phyloP scores from a whole-genome alignment of 495 filamentous ascomycete species.

The Immersiella caudata region DNA sequence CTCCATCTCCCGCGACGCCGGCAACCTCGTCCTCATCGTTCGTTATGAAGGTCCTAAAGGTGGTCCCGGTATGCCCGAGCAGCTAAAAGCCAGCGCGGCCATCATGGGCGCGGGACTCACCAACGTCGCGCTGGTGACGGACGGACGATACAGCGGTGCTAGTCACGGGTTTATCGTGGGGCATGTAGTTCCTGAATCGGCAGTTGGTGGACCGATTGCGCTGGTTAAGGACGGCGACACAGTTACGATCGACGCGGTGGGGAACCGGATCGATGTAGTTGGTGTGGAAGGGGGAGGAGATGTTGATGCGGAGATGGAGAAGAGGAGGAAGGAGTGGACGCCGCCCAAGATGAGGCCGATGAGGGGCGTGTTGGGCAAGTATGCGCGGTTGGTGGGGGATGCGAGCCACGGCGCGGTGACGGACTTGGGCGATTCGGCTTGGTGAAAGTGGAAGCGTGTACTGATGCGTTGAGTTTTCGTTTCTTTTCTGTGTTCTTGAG shows the following conservation, averaged over 20 bases:
- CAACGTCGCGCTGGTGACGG: conserved; percentile 91
- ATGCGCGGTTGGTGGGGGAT: conserved; percentile 64
- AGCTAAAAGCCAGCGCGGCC: conserved; percentile 83
- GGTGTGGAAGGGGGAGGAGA: conserved; percentile 34
- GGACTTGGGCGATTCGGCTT: conserved; percentile 39
- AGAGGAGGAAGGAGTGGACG: conserved; percentile 70
- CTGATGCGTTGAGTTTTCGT: background rate
- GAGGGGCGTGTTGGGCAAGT: conserved; percentile 89
- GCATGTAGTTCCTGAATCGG: conserved; percentile 91
- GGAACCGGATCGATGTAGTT: conserved; percentile 72
- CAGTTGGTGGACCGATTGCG: conserved; percentile 79
- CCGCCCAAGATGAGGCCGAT: conserved; percentile 73
- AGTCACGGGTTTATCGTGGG: conserved; percentile 95
- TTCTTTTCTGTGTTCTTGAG: conserved; percentile 3
- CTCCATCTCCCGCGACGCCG: conserved; percentile 64
- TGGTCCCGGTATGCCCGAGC: conserved; percentile 98
- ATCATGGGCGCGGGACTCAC: conserved; percentile 90
- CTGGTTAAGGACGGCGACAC: conserved; percentile 79
- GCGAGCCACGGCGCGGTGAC: conserved; percentile 60
- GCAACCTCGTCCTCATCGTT: conserved; percentile 87
- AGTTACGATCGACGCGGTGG: conserved; percentile 84
- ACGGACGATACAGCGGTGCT: conserved; percentile 89
- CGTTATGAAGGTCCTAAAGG: conserved; percentile 96
- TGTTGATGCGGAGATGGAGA: conserved; percentile 67
- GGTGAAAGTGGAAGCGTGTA: conserved; percentile 16